Evolutionary conservation across 306 rosid species (phyloP).

Genomic region (Prunus mongolica): DNA sequence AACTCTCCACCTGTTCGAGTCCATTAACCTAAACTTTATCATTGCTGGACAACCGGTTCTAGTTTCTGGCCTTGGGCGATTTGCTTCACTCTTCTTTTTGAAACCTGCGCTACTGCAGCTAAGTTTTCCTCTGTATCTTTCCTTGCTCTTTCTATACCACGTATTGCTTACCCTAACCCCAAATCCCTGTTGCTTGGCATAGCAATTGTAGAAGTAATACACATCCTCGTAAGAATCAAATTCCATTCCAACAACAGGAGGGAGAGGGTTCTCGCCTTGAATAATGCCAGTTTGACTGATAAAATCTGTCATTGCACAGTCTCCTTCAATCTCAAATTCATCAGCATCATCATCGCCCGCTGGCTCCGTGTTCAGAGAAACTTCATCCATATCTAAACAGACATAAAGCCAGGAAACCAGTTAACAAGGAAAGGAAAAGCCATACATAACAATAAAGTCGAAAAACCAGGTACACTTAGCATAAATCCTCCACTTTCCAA

Average conservation of each 20-base stretch:
- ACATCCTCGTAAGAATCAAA: conserved; percentile 71
- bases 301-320: conserved; percentile 49
- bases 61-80: conserved; percentile 77
- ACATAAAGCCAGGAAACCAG: background rate
- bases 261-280: conserved; percentile 55
- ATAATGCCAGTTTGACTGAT: conserved; percentile 43
- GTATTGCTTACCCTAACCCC: conserved; percentile 80
- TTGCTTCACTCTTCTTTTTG: conserved; percentile 71
- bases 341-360: conserved; percentile 56
- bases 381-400: conserved; percentile 50
- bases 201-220: conserved; percentile 70
- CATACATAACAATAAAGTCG: background rate
- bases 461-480: background rate
- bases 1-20: conserved; percentile 71
- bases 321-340: conserved; percentile 52
- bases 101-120: conserved; percentile 85
- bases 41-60: conserved; percentile 83
- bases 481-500: background rate
- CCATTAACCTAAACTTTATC: conserved; percentile 75
- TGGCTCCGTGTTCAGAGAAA: conserved; percentile 59
- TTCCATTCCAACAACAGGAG: conserved; percentile 77
- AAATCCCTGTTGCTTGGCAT: conserved; percentile 70
- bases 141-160: conserved; percentile 73
- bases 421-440: background rate
- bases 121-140: conserved; percentile 72